phyloP scores from a whole-genome alignment of 805 yeast species.

The Debaryomyces tyrocola region DNA sequence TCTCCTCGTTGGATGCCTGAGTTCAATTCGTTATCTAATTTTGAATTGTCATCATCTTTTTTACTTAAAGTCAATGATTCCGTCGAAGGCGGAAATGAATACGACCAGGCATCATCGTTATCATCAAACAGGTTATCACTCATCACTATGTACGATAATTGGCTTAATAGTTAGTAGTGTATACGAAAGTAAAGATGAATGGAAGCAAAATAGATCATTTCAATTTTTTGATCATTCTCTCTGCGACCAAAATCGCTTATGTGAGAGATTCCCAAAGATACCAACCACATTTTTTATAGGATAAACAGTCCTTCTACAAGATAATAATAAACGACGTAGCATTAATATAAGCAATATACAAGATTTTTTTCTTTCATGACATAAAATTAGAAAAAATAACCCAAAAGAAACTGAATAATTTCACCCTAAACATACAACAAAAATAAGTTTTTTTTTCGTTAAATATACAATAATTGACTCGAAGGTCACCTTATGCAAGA shows the following conservation, averaged over 20 bases:
- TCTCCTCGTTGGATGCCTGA: background rate
- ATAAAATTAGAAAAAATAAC: slow-evolving; percentile 6
- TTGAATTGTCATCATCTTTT: background rate
- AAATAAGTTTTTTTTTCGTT: slow-evolving; percentile 2
- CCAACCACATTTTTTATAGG: background rate
- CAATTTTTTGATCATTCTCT: background rate
- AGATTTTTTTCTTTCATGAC: slow-evolving; percentile 7
- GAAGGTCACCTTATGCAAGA: slow-evolving; percentile 1
- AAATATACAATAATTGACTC: background rate
- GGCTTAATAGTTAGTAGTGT: background rate
- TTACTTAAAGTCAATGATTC: slow-evolving; percentile 23
- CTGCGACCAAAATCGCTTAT: background rate
- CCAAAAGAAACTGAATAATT: slow-evolving; percentile 5
- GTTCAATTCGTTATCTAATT: background rate
- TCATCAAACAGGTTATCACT: slow-evolving; percentile 19
- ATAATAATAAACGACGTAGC: slow-evolving; percentile 12
- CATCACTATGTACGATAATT: background rate
- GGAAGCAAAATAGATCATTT: background rate
- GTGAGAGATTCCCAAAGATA: background rate
- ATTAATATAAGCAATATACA: slow-evolving; percentile 14
- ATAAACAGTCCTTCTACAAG: background rate
- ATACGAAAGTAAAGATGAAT: background rate
- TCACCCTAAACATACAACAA: slow-evolving; percentile 6
- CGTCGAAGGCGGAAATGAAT: slow-evolving; percentile 37
- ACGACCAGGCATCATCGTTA: slow-evolving; percentile 43